Evolutionary conservation across 345 rosid genomes (phyloP).

Genomic region (Eucalyptus erythrocorys): DNA sequence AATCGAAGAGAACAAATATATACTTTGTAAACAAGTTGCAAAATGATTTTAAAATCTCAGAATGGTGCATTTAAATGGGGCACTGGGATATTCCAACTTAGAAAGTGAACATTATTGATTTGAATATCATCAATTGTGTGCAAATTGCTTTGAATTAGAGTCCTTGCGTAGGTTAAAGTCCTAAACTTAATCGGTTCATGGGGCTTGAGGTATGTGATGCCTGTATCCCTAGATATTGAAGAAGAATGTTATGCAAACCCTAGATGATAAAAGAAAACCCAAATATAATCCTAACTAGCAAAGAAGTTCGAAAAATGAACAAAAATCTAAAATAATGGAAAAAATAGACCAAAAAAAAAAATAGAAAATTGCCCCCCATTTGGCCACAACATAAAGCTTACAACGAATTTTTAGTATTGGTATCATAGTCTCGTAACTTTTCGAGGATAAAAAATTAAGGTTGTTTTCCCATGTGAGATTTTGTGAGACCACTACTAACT

Average conservation of each 20-base stretch:
- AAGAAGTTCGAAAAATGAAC: not conserved
- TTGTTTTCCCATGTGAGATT: too few species aligned
- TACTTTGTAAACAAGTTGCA: not conserved
- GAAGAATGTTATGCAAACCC: not conserved
- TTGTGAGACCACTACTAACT: too few species aligned
- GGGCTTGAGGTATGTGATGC: fast-evolving
- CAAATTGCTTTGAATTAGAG: not conserved
- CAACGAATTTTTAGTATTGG: not conserved
- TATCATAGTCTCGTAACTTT: not conserved
- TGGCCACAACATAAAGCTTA: not conserved
- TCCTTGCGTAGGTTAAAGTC: too few species aligned
- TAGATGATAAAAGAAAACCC: not conserved
- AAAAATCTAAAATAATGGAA: too few species aligned
- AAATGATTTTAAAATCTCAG: not conserved
- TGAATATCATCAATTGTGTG: not conserved
- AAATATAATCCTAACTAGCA: not conserved
- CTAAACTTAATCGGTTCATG: not conserved
- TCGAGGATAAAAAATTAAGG: too few species aligned
- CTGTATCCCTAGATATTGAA: not conserved
- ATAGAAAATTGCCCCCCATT: not conserved
- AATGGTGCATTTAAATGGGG: too few species aligned
- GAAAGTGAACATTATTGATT: too few species aligned
- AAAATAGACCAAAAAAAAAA: not conserved
- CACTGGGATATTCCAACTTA: not conserved
- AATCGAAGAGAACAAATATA: not conserved